Conservation (phyloP, 2,329 filamentous ascomycete genomes). For the Neurospora sp. region DNA sequence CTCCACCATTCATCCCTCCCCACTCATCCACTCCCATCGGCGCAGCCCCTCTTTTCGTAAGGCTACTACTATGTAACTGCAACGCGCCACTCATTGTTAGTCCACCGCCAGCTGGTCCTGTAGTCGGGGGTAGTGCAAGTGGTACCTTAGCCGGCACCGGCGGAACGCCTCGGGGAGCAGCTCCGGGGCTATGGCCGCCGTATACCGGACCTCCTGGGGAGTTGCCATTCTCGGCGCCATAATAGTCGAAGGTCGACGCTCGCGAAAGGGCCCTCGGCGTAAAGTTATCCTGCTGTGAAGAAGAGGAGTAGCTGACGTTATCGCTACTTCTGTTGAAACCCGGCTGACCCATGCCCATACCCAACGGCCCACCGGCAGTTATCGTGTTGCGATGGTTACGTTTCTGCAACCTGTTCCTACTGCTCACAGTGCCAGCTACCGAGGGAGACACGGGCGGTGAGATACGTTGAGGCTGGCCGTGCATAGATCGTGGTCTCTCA, state of each 20-base stretch:
- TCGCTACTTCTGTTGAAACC: background rate
- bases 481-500: background rate
- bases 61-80: conserved; percentile 17
- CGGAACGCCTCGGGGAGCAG: conserved; percentile 30
- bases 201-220: conserved; percentile 22
- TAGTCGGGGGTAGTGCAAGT: conserved; percentile 23
- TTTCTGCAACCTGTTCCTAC: conserved; percentile 56
- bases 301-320: background rate
- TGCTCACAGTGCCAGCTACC: conserved; percentile 18
- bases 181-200: conserved; percentile 20
- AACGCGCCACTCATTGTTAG: conserved; percentile 16
- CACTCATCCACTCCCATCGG: conserved; percentile 8
- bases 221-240: conserved; percentile 32
- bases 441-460: conserved; percentile 8
- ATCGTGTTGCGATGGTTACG: conserved; percentile 35
- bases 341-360: conserved; percentile 23
- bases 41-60: conserved; percentile 7
- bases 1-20: conserved; percentile 22
- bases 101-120: conserved; percentile 1
- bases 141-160: conserved; percentile 64
- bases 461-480: conserved; percentile 1
- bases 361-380: conserved; percentile 28
- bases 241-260: conserved; percentile 41
- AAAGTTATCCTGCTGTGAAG: conserved; percentile 39
- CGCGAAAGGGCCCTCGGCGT: conserved; percentile 35